These are phyloP conservation scores for Polygonum maritimum DNA, from an alignment of 148 eudicot genomes.

Conservation along the genomic window DNA sequence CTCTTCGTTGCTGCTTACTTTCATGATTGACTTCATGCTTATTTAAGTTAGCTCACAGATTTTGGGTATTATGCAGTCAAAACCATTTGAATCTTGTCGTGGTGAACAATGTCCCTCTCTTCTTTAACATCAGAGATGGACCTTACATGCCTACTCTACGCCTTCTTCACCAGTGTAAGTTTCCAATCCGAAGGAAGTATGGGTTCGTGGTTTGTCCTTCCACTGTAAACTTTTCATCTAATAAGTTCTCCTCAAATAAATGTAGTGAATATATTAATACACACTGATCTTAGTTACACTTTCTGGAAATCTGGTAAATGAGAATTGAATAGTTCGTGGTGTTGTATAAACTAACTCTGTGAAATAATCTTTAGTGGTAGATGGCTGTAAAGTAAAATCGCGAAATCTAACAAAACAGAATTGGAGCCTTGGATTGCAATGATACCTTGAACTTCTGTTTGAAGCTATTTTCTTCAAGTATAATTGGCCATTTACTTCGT, in stretches of 20 bases:
- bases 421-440: neutral
- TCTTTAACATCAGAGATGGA: conserved; percentile 95
- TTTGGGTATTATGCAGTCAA: conserved; percentile 42
- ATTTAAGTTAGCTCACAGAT: neutral
- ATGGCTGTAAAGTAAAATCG: neutral
- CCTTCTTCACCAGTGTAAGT: conserved; percentile 93
- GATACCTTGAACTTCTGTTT: neutral
- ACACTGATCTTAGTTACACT: neutral
- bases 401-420: neutral
- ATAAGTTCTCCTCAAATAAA: neutral
- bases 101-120: conserved; percentile 83
- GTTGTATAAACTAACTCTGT: neutral
- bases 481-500: neutral
- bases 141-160: conserved; percentile 98
- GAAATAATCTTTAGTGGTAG: neutral
- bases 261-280: neutral
- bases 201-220: neutral
- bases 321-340: neutral
- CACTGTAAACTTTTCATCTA: neutral
- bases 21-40: neutral
- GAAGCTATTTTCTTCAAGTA: neutral
- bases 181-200: neutral
- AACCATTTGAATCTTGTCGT: conserved; percentile 93
- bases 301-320: neutral
- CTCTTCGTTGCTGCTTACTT: conserved; percentile 1